These are phyloP conservation scores for Arabis alpina DNA, from an alignment of 345 rosid species.

Conservation along the genomic window DNA sequence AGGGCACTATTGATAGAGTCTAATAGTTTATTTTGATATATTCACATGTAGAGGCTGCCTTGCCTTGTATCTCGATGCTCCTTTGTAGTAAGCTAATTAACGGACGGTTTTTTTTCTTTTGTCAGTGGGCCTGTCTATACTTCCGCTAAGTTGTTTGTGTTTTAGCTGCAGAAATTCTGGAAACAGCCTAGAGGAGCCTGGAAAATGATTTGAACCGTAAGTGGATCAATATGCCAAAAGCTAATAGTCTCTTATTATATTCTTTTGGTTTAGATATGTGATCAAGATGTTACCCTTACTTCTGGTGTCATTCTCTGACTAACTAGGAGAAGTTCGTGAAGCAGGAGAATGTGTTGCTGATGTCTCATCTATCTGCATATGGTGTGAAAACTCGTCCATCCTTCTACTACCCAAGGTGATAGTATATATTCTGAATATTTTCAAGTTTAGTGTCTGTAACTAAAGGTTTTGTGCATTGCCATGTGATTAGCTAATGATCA, in stretches of 20 bases:
- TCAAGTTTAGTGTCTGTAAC: slow-evolving; percentile 1
- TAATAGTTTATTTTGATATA: too few relatives aligned
- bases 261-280: slow-evolving; percentile 68
- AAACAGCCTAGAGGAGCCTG: slow-evolving; percentile 91
- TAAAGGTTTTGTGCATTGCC: slow-evolving; percentile 20
- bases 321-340: slow-evolving; percentile 96
- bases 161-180: slow-evolving; percentile 65
- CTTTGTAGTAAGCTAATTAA: too few relatives aligned
- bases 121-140: slow-evolving; percentile 9
- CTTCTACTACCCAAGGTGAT: slow-evolving; percentile 87
- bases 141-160: slow-evolving; percentile 15
- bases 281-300: slow-evolving; percentile 93
- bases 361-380: slow-evolving; percentile 89
- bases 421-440: slow-evolving; percentile 5
- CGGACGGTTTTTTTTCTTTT: too few relatives aligned
- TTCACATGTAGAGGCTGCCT: too few relatives aligned
- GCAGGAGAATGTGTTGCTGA: slow-evolving; percentile 99
- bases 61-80: too few relatives aligned
- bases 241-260: slow-evolving; percentile 4
- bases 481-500: slow-evolving; percentile 19
- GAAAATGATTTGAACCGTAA: slow-evolving; percentile 97
- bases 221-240: slow-evolving; percentile 38
- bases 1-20: too few relatives aligned
- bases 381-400: slow-evolving; percentile 98
- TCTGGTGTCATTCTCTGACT: slow-evolving; percentile 95